Percentiles rank a stretch among this genome's conserved stretches.
Evolutionary conservation across 345 rosid species (phyloP).

Genomic region (Lepidium sativum): DNA sequence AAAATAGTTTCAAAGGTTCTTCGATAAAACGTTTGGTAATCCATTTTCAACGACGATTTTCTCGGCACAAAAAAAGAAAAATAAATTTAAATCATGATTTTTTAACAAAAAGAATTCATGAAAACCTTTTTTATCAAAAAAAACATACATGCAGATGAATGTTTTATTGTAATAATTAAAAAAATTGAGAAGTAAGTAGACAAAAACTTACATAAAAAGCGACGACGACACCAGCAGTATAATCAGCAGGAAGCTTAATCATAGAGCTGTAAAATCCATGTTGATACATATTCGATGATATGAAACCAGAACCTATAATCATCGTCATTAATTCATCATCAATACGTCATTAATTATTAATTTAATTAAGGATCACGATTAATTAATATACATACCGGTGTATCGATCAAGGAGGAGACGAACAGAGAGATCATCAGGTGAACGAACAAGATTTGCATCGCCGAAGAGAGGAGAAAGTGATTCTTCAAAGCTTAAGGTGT

Average conservation of each 20-base stretch:
- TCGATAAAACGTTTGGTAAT: conserved; percentile 2
- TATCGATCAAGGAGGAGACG: conserved; percentile 81
- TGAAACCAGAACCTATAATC: conserved; percentile 69
- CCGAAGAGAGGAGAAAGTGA: conserved; percentile 83
- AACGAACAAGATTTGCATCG: conserved; percentile 66
- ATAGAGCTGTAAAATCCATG: conserved; percentile 87
- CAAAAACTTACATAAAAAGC: conserved; percentile 67
- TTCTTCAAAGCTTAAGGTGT: conserved; percentile 64
- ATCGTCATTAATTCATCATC: not conserved
- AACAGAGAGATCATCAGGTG: conserved; percentile 59
- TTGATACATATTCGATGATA: conserved; percentile 69
- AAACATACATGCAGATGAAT: not conserved
- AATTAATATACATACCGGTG: conserved; percentile 63
- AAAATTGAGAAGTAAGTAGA: not conserved
- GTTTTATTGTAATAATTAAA: not conserved
- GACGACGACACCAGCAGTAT: conserved; percentile 83
- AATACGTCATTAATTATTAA: too few relatives aligned
- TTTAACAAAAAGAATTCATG: not conserved
- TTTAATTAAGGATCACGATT: too few relatives aligned
- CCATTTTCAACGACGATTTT: conserved; percentile 2
- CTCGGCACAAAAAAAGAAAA: not conserved
- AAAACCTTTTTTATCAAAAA: not conserved
- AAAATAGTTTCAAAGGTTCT: not conserved
- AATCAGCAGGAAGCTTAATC: conserved; percentile 74
- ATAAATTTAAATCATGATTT: not conserved